These are phyloP conservation scores for Vitis hybrid DNA, from an alignment of 177 flowering plant species.

Conservation along the genomic window DNA sequence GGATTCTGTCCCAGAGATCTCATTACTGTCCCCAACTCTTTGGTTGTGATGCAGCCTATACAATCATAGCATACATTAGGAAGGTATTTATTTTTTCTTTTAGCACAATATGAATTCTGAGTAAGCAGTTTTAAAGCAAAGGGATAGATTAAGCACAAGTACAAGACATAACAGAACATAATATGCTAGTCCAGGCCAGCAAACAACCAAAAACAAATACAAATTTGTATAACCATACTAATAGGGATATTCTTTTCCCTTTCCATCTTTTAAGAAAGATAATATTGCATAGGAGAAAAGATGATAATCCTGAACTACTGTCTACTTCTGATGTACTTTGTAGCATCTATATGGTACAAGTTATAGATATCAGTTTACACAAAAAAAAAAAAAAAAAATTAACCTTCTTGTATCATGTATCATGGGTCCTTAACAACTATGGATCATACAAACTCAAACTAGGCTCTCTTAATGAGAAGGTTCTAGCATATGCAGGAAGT, in stretches of 20 bases:
- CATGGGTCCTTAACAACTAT: too few species aligned
- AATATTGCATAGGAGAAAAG: not conserved
- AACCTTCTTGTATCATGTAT: too few species aligned
- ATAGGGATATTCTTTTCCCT: not conserved
- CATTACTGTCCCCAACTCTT: conserved; percentile 51
- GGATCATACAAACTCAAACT: too few species aligned
- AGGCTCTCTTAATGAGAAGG: too few species aligned
- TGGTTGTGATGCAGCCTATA: conserved; percentile 48
- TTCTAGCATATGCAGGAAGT: too few species aligned
- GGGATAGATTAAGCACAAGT: not conserved
- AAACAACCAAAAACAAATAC: not conserved
- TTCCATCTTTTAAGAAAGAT: not conserved
- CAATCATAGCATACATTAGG: not conserved
- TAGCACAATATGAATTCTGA: not conserved
- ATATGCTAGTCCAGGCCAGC: not conserved
- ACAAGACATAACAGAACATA: not conserved
- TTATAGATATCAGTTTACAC: too few species aligned
- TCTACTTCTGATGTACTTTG: too few species aligned
- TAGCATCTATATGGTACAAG: too few species aligned
- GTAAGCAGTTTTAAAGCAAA: not conserved
- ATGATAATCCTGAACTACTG: too few species aligned
- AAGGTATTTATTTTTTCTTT: not conserved
- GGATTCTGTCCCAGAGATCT: conserved; percentile 51
- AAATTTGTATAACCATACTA: not conserved
- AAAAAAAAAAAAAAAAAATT: too few species aligned